Conservation (phyloP, 768 basidiomycete genomes). For the Suillus weaverae region DNA sequence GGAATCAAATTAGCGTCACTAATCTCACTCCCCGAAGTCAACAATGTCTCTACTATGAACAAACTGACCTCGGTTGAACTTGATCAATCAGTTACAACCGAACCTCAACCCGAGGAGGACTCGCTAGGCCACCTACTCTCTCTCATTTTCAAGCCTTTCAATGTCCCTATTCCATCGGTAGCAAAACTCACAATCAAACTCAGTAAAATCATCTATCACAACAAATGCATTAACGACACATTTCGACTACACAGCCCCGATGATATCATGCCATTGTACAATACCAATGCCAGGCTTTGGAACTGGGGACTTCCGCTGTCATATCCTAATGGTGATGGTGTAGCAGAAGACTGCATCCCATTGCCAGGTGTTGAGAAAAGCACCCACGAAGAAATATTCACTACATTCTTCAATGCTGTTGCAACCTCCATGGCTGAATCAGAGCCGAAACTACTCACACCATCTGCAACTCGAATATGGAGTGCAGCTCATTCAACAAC, state of each 20-base stretch:
- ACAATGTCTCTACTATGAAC: not conserved
- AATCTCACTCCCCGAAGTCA: not conserved
- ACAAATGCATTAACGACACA: not conserved
- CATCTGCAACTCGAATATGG: not conserved
- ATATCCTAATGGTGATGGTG: no score
- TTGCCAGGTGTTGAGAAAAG: not conserved
- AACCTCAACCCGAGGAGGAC: not conserved
- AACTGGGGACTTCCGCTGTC: not conserved
- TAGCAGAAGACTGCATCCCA: not conserved
- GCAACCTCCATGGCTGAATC: not conserved
- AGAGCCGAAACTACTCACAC: not conserved
- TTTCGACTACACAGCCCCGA: not conserved
- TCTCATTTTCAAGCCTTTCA: not conserved
- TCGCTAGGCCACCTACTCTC: not conserved
- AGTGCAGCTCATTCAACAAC: not conserved
- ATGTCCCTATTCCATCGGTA: not conserved
- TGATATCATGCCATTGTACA: not conserved
- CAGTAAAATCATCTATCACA: not conserved
- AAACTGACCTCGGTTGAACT: not conserved
- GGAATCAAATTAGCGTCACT: not conserved
- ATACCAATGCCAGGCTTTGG: not conserved
- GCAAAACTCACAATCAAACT: not conserved
- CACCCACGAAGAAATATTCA: not conserved
- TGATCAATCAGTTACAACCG: not conserved
- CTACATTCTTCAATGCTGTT: not conserved